Evolutionary conservation across 495 filamentous ascomycete genomes (phyloP), one percentile per base, ranked within the genome.

Genomic region (Penicillium canescens): DNA sequence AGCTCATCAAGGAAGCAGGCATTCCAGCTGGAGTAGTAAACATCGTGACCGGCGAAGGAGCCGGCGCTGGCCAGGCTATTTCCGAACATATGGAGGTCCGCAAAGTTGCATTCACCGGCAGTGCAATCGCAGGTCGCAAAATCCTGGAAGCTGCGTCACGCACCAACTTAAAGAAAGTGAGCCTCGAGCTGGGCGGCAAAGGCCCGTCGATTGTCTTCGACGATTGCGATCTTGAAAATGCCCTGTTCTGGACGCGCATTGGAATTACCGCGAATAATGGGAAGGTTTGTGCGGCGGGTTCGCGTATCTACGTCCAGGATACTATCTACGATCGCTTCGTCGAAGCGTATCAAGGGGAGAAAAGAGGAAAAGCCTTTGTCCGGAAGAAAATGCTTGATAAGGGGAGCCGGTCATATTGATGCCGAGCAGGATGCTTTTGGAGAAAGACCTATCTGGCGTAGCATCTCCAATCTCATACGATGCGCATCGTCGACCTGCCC

Each of bases 11-110:
- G 55, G 86, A 96, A 72, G 92, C 92, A 10, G 92, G 92, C 3
- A 87, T 96, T 66, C 93, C 93, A 21, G 75, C 86, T 3, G 93
- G 93, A 26, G 91, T 96, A 6, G 75, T 98, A 40, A 95, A 95
- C 68, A 80, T 98, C 24, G 78, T 98, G 20, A 86, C 93, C 54
- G 93, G 93, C 47, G 82, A 88, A 6, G 88, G 90, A 43, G 79
- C 81, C 60, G 87, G 87, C 8, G 92, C 89, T 1, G 92, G 93
- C 18, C 81, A 85, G 3, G 86, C 91, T 1, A 78, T 96, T 10
- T 87, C 91, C 5, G 77, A 80, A 46, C 92, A 96, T 60, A 67
- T 82, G 28, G 80, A 77, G 38, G 79, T 96, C 44, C 88, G 94
- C 73, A 96, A 96, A 75, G 74, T 97, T 52, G 53, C 66, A 0